Evolutionary conservation across 2,329 filamentous ascomycete species (phyloP).

Genomic region (Ceratocystis lukuohia): DNA sequence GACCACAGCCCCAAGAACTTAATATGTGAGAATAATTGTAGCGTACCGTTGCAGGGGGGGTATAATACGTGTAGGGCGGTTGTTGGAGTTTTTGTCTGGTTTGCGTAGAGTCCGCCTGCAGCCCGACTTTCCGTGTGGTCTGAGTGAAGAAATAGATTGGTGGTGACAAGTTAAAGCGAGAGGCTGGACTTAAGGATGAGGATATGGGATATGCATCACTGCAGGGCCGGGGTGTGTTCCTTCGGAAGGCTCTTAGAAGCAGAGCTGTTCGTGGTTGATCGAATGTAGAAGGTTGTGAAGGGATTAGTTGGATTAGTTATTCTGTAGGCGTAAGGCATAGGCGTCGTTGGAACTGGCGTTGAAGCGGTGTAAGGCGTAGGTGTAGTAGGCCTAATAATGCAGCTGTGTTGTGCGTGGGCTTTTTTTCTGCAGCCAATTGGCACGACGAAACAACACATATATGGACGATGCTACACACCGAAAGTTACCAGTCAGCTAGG

Average conservation of each 20-base stretch:
- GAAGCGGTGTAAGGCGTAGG: not conserved
- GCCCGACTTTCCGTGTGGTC: not conserved
- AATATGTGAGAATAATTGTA: not conserved
- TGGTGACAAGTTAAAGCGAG: conserved; percentile 13
- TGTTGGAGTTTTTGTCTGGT: not conserved
- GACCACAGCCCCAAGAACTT: not conserved
- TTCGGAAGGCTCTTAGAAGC: not conserved
- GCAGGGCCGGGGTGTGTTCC: conserved; percentile 1
- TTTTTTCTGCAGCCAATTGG: not conserved
- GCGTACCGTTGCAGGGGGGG: not conserved
- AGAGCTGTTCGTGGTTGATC: not conserved
- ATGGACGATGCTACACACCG: not conserved
- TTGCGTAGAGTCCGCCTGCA: not conserved
- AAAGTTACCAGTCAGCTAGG: not conserved
- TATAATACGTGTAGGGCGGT: not conserved
- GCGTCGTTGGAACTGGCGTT: not conserved
- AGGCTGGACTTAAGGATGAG: conserved; percentile 12
- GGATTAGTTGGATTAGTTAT: conserved; percentile 5
- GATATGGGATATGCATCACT: conserved; percentile 15
- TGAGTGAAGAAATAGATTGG: conserved; percentile 5
- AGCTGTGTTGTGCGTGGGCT: not conserved
- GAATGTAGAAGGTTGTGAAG: conserved; percentile 3
- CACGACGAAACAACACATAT: not conserved
- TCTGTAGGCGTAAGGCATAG: not conserved
- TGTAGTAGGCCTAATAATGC: not conserved